Evolutionary conservation across 768 basidiomycete genomes (phyloP), one percentile per base, ranked within the genome.

Genomic region (Boletus sp.): DNA sequence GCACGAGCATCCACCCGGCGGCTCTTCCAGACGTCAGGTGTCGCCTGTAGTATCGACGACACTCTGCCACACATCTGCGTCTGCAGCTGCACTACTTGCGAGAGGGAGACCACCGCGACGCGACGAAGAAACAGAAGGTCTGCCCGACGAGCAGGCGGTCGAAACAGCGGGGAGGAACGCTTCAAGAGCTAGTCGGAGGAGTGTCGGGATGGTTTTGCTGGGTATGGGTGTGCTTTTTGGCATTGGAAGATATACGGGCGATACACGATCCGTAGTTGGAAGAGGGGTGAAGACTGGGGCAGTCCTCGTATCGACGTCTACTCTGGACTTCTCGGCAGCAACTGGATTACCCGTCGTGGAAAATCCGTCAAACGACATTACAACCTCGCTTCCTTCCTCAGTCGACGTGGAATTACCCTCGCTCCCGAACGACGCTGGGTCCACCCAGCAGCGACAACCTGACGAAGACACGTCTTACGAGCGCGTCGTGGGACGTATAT

Each of bases 401-500:
- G 32, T 65, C 25, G 47, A 59, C 19, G 54, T 69, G 40, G 58
- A 64, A 10, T n/a, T 70, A 21, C 64, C 62, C 29, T 37, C 47
- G 17, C 39, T 52, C 39, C 51, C 42, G 25, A 42, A 50, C 34
- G 50, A 58, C 25, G 13, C 29, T 23, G 25, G 25, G 8, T 53
- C 56, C 11, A 42, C 19, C 45, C 50, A 51, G 30, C 64, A 48
- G 43, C 39, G 10, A 51, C 48, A 51, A 44, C 64, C 62, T 35
- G 62, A 70, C 42, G 9, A 64, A 66, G 39, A 59, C 45, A 49
- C 60, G 43, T 51, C 66, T 13, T 70, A 68, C 49, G 81, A 93
- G 63, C 87, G 82, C 45, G 66, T 93, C 25, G 73, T 98, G 46
- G 97, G 97, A 1, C 86, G 97, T 3, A 82, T 93, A 50, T 93